Evolutionary conservation across 768 basidiomycete genomes (phyloP), one percentile per base, ranked within the genome.

Genomic region (Gautieria morchelliformis): DNA sequence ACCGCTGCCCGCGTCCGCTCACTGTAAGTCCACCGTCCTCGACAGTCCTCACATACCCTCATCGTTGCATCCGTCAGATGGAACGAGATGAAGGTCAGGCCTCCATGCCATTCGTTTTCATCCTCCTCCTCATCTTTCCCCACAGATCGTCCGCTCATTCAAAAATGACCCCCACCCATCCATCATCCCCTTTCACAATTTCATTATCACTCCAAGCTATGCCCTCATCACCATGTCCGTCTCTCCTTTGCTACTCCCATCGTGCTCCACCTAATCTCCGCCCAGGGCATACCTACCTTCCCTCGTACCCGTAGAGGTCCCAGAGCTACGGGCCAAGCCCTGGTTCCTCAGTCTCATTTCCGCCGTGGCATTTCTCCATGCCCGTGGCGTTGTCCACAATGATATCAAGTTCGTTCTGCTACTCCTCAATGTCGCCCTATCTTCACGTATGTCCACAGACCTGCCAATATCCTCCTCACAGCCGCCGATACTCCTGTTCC

Each of bases 151-250:
- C 59, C 79, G 89, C 63, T 75, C 83, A 11, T 83, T 97, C 69
- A 88, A 87, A 72, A 72, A 82, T 46, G 86, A 92, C 64, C 83
- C 85, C 9, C 95, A 97, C 67, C 93, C 93, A 0, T 89, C 89
- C 60, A 87, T 98, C 70, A 88, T 98, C 60, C 82, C 83, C 11
- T 97, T 98, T 71, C 85, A 93, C 65, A 87, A 89, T 4, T 97
- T 98, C 76, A 86, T 95, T 67, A 89, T 94, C 63, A 91, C 91
- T 0, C 89, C 91, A 5, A 87, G 83, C 30, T 93, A 88, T 69
- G 93, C 92, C 42, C 77, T 94, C 59, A 90, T 91, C 63, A 89
- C 88, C n/a, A 93, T 91, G 92, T 94, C 65, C 67, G 90, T 77
- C 4, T 39, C 35, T 41, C 24, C 39, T 62, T 30, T 58, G 19